phyloP scores from a whole-genome alignment of 2,329 filamentous ascomycete species.

The Botrytis squamosa region DNA sequence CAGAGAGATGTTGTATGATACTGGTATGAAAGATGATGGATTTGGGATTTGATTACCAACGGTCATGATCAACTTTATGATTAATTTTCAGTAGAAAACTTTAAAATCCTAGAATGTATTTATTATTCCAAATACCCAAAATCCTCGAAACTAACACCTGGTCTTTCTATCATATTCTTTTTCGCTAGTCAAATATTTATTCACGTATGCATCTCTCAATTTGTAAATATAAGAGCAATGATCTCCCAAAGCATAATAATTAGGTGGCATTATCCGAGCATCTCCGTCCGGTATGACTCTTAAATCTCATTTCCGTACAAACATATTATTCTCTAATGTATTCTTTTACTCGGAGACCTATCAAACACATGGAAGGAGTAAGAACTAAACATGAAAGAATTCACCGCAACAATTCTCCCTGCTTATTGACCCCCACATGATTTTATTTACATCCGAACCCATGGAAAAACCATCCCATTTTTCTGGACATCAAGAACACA shows the following conservation, averaged over 20 bases:
- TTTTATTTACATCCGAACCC: background rate
- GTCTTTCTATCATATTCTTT: no score
- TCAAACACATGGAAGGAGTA: background rate
- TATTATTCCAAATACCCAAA: background rate
- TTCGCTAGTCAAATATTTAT: background rate
- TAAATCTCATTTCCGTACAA: background rate
- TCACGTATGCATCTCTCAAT: background rate
- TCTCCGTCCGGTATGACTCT: constrained; percentile 8
- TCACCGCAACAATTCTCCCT: constrained; percentile 2
- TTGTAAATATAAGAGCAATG: background rate
- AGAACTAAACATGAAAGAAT: background rate
- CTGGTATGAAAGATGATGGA: background rate
- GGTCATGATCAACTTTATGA: background rate
- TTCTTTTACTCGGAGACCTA: background rate
- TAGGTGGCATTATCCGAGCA: background rate
- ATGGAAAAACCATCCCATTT: background rate
- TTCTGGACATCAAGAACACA: background rate
- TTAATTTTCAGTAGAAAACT: background rate
- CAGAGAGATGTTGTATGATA: no score
- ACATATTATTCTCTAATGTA: background rate
- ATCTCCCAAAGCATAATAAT: background rate
- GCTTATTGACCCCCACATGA: constrained; percentile 3
- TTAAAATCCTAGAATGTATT: background rate
- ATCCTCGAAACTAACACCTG: no score
- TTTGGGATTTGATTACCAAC: background rate